Percentiles rank a stretch among this genome's conserved stretches.
Evolutionary conservation across 2,329 filamentous ascomycete genomes (phyloP).

Genomic region (Trichoderma lentiforme): DNA sequence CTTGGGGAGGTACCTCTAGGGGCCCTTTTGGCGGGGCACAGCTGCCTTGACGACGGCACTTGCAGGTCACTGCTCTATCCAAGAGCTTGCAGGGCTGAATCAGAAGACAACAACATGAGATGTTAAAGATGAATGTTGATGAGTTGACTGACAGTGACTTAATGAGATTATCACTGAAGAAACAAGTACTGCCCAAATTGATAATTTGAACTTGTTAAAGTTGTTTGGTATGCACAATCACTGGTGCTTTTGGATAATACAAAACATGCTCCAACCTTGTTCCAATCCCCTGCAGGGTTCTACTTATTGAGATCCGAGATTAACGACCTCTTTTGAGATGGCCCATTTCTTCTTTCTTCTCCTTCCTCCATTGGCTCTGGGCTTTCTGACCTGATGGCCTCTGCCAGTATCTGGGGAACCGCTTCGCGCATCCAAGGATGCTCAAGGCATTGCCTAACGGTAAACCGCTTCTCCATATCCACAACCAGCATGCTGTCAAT

Average conservation of each 20-base stretch:
- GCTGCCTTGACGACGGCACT: neutral
- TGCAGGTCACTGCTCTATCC: neutral
- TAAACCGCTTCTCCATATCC: conserved; percentile 76
- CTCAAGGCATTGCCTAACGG: conserved; percentile 82
- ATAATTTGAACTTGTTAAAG: neutral
- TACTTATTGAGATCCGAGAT: neutral
- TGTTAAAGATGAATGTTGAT: neutral
- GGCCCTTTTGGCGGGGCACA: neutral
- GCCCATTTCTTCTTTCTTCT: neutral
- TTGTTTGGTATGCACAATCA: neutral
- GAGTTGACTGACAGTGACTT: neutral
- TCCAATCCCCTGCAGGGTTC: neutral
- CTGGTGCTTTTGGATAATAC: neutral
- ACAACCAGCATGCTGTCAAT: conserved; percentile 95
- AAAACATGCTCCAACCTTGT: neutral
- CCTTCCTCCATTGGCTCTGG: neutral
- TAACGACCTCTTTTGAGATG: neutral
- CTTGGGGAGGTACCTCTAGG: neutral
- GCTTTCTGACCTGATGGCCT: neutral
- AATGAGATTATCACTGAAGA: no score
- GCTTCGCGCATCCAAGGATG: conserved; percentile 67
- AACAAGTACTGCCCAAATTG: neutral
- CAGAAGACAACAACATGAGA: neutral
- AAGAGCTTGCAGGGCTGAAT: neutral
- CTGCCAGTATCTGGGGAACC: neutral